These are phyloP conservation scores for Fagus crenata DNA, from an alignment of 306 rosid species.

Conservation along the genomic window DNA sequence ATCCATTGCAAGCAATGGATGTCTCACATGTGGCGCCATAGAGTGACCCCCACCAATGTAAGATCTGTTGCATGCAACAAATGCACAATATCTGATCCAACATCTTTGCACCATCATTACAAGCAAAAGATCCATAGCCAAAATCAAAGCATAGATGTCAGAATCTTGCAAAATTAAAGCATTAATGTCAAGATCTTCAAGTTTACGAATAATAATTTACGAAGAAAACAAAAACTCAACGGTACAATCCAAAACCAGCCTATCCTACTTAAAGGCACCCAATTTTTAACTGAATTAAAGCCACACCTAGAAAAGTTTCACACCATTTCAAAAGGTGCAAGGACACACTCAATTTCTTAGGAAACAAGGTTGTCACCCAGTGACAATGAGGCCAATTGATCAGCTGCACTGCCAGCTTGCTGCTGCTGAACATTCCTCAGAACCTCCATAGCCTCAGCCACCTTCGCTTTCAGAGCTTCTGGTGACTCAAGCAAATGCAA, in stretches of 20 bases:
- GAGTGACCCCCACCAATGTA: no score
- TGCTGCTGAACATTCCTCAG: conserved; percentile 94
- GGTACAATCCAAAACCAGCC: conserved; percentile 25
- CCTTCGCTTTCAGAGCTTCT: conserved; percentile 93
- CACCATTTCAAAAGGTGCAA: not conserved
- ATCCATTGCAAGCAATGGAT: no score
- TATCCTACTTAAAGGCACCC: not conserved
- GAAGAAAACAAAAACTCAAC: conserved; percentile 12
- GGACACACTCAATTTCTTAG: conserved; percentile 35
- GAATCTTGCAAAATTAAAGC: conserved; percentile 19
- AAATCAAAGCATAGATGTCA: conserved; percentile 12
- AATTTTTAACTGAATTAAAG: conserved; percentile 9
- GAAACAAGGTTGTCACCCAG: conserved; percentile 78
- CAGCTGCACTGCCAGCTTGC: conserved; percentile 80
- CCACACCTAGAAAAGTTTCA: conserved; percentile 10
- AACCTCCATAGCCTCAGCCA: conserved; percentile 96
- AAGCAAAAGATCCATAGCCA: not conserved
- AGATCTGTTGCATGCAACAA: no score
- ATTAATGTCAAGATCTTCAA: conserved; percentile 14
- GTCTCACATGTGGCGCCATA: no score
- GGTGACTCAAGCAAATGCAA: conserved; percentile 97
- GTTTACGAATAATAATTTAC: not conserved
- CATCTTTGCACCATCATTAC: conserved; percentile 12
- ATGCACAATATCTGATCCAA: not conserved
- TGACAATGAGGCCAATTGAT: conserved; percentile 77